Evolutionary conservation across 176 grass and related monocot species (phyloP).

Genomic region (Aegilops umbellulata): DNA sequence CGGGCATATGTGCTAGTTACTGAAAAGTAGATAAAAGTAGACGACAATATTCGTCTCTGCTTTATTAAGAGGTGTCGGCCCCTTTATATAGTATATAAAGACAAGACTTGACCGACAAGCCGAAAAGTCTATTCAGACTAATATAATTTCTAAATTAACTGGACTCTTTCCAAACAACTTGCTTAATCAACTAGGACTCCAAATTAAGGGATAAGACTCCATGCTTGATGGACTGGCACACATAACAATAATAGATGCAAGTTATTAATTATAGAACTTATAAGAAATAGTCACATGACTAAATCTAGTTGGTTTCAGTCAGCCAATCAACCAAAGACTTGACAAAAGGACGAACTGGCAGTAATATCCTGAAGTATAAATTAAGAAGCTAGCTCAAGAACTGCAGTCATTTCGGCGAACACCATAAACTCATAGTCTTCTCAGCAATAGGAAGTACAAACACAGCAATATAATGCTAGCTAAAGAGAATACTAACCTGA

Average conservation of each 20-base stretch:
- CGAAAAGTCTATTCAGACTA: too few relatives aligned
- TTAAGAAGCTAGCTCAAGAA: neutral
- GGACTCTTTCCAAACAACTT: too few relatives aligned
- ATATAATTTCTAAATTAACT: too few relatives aligned
- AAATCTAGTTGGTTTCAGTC: neutral
- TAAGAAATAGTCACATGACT: neutral
- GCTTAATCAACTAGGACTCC: too few relatives aligned
- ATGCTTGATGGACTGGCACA: too few relatives aligned
- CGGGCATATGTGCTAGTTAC: too few relatives aligned
- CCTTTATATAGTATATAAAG: too few relatives aligned
- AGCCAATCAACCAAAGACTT: neutral
- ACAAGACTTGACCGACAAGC: too few relatives aligned
- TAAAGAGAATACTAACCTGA: slow-evolving; percentile 59
- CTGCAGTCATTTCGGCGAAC: neutral
- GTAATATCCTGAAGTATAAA: neutral
- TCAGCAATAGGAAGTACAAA: neutral
- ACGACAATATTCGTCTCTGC: too few relatives aligned
- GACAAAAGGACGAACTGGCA: neutral
- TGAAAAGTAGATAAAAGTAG: too few relatives aligned
- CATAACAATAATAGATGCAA: neutral
- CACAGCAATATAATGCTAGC: neutral
- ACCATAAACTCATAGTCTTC: neutral
- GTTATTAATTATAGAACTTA: neutral
- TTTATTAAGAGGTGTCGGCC: too few relatives aligned
- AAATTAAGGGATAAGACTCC: too few relatives aligned